Percentiles rank a stretch among this genome's conserved stretches.
These are phyloP conservation scores for Nothophaeocryptopus gaeumannii DNA, from an alignment of 2,329 filamentous ascomycete species.

Conservation along the genomic window DNA sequence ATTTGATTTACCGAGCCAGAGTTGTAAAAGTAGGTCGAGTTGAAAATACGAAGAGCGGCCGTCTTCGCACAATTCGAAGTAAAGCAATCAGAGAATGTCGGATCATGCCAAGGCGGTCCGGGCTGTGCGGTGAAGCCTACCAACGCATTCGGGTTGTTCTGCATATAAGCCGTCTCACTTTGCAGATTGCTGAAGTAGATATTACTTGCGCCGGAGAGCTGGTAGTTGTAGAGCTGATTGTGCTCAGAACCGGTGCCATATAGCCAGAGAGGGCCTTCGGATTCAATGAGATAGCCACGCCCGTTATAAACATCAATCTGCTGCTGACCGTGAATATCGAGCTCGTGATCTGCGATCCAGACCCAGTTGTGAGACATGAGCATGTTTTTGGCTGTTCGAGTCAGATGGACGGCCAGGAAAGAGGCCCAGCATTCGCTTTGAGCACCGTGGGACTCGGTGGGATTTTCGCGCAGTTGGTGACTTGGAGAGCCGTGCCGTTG, in stretches of 20 bases:
- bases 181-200: constrained; percentile 83
- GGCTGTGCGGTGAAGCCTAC: constrained; percentile 61
- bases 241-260: constrained; percentile 69
- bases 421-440: constrained; percentile 64
- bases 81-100: constrained; percentile 64
- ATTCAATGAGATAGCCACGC: constrained; percentile 74
- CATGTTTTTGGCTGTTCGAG: constrained; percentile 61
- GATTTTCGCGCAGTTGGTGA: constrained; percentile 74
- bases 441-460: constrained; percentile 49
- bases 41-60: constrained; percentile 70
- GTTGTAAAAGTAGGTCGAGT: constrained; percentile 53
- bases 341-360: constrained; percentile 89
- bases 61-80: constrained; percentile 62
- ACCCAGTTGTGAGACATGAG: constrained; percentile 82
- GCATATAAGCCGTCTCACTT: constrained; percentile 83
- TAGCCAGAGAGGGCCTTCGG: constrained; percentile 42
- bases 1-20: constrained; percentile 37
- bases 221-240: constrained; percentile 71
- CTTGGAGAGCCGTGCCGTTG: constrained; percentile 62
- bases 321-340: constrained; percentile 68
- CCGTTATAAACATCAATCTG: constrained; percentile 85
- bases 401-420: constrained; percentile 55
- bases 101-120: constrained; percentile 56
- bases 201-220: constrained; percentile 72
- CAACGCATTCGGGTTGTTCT: constrained; percentile 73